These are phyloP conservation scores for Lasiodiplodia theobromae DNA, from an alignment of 2,329 filamentous ascomycete genomes.

Conservation along the genomic window DNA sequence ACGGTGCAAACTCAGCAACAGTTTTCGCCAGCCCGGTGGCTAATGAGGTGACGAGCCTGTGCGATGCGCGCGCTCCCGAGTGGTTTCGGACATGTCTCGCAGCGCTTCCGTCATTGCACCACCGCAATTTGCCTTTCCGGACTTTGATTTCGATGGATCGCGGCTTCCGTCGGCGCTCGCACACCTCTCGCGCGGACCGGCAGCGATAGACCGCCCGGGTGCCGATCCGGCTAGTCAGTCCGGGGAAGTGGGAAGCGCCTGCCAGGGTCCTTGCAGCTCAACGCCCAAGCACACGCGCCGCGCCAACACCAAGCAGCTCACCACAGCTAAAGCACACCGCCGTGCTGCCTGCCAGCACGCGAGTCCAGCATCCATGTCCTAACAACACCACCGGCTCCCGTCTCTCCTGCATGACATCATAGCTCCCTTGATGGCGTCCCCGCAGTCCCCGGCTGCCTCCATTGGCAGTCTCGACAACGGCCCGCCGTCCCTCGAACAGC, in stretches of 20 bases:
- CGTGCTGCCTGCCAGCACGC: constrained; percentile 22
- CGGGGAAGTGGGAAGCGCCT: constrained; percentile 4
- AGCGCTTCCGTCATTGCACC: neutral
- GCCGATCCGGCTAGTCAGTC: constrained; percentile 20
- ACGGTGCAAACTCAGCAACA: neutral
- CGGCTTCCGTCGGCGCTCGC: neutral
- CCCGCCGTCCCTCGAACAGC: constrained; percentile 68
- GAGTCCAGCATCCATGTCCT: constrained; percentile 3
- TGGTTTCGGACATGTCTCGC: constrained; percentile 4
- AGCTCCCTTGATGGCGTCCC: constrained; percentile 36
- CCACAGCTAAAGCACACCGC: constrained; percentile 11
- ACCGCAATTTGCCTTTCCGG: neutral
- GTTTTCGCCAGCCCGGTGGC: constrained; percentile 1
- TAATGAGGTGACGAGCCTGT: constrained; percentile 13
- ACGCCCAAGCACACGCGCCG: constrained; percentile 20
- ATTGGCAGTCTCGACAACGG: constrained; percentile 47
- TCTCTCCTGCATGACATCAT: constrained; percentile 19
- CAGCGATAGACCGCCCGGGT: constrained; percentile 2
- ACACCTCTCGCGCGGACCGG: neutral
- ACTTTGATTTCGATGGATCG: neutral
- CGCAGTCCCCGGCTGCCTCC: constrained; percentile 50
- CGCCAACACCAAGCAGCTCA: constrained; percentile 21
- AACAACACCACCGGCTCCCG: neutral
- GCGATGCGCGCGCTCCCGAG: constrained; percentile 7
- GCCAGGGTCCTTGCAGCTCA: constrained; percentile 16